Percentiles rank a stretch among this genome's conserved stretches.
Conservation (phyloP, 2,329 filamentous ascomycete species). For the Ceratocystis eucalypticola region DNA sequence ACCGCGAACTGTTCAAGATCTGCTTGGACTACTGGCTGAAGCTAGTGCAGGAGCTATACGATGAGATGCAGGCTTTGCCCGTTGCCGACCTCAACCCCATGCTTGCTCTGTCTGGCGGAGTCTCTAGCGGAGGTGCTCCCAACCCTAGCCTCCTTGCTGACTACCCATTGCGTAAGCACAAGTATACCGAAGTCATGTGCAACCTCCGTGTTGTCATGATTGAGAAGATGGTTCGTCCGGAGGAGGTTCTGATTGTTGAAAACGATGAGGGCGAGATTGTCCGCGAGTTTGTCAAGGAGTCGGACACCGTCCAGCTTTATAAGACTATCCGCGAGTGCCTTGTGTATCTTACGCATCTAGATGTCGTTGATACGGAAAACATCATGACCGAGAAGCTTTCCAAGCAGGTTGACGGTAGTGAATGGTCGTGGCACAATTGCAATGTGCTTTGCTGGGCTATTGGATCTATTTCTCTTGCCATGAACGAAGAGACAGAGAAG, state of each 20-base stretch:
- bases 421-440: conserved; percentile 99
- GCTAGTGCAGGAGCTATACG: conserved; percentile 91
- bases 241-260: conserved; percentile 97
- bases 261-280: conserved; percentile 99
- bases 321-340: conserved; percentile 96
- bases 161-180: conserved; percentile 92
- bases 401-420: conserved; percentile 82
- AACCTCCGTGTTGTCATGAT: conserved; percentile 97
- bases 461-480: conserved; percentile 92
- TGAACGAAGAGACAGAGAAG: conserved; percentile 99
- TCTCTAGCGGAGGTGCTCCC: conserved; percentile 68
- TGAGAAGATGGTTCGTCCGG: conserved; percentile 97
- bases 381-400: conserved; percentile 99
- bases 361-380: conserved; percentile 91
- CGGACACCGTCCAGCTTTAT: conserved; percentile 96
- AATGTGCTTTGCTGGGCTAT: conserved; percentile 99
- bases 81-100: conserved; percentile 87
- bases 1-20: conserved; percentile 99
- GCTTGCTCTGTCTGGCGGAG: conserved; percentile 56
- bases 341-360: conserved; percentile 92
- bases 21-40: conserved; percentile 99
- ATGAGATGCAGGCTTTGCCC: conserved; percentile 95
- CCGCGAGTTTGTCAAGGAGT: conserved; percentile 97
- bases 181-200: conserved; percentile 86
- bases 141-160: conserved; percentile 75